These are phyloP conservation scores for Passiflora organensis DNA, from an alignment of 345 rosid genomes.

Conservation along the genomic window DNA sequence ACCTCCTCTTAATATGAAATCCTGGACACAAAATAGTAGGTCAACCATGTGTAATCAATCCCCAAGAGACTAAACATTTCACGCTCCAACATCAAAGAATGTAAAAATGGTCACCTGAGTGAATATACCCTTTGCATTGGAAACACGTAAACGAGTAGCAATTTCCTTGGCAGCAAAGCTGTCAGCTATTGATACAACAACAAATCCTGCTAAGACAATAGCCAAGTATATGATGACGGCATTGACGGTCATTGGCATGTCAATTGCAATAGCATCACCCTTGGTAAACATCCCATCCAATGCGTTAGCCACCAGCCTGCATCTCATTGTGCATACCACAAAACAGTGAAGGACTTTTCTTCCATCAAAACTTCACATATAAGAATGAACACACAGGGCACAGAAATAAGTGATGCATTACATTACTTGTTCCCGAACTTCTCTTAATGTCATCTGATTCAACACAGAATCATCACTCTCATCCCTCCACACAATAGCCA, in stretches of 20 bases:
- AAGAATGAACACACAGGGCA: too few relatives aligned
- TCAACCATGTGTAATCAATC: too few relatives aligned
- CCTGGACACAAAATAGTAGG: conserved; percentile 39
- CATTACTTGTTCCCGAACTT: conserved; percentile 75
- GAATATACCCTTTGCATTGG: conserved; percentile 79
- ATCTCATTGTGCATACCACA: neutral
- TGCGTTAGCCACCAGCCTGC: conserved; percentile 79
- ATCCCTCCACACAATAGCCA: conserved; percentile 76
- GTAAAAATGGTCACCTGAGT: conserved; percentile 73
- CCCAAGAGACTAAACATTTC: too few relatives aligned
- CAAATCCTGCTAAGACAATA: conserved; percentile 64
- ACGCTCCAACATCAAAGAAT: too few relatives aligned
- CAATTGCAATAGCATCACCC: conserved; percentile 85
- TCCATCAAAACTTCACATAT: too few relatives aligned
- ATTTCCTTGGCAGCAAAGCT: conserved; percentile 89
- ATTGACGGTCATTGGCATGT: conserved; percentile 91
- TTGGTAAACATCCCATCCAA: conserved; percentile 47
- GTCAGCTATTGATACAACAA: conserved; percentile 93
- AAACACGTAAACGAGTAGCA: conserved; percentile 61
- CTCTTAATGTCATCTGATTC: conserved; percentile 49
- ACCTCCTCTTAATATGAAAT: conserved; percentile 75
- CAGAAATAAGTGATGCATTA: too few relatives aligned
- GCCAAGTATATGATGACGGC: conserved; percentile 85
- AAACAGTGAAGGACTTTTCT: too few relatives aligned
- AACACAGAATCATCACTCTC: conserved; percentile 55